A percentile compares a stretch with the other conserved stretches of the same genome.
Conservation (phyloP, 306 rosid species). For the Phaseolus lunatus region DNA sequence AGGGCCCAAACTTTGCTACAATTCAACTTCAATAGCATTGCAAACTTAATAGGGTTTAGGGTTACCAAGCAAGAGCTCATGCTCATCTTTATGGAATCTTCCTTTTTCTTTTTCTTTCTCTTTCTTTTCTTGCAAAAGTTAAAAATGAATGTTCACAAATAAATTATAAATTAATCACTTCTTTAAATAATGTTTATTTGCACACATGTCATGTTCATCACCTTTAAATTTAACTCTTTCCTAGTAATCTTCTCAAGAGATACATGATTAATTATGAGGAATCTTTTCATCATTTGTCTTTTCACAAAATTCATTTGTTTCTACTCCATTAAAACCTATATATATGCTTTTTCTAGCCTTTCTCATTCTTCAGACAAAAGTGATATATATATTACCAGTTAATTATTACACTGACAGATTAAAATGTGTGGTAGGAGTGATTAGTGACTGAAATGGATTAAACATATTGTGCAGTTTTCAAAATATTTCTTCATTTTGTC, state of each 20-base stretch:
- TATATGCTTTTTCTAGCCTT: not conserved
- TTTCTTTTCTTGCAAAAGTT: constrained; percentile 32
- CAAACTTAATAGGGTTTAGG: constrained; percentile 14
- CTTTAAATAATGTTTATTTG: not conserved
- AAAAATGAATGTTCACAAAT: not conserved
- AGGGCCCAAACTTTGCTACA: constrained; percentile 55
- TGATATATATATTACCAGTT: too few relatives aligned
- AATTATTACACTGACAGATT: too few relatives aligned
- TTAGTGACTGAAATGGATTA: constrained; percentile 1
- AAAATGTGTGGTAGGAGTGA: not conserved
- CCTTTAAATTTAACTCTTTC: not conserved
- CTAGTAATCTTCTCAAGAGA: constrained; percentile 1
- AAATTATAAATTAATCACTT: not conserved
- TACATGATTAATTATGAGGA: not conserved
- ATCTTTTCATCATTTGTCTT: constrained; percentile 31
- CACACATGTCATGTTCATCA: not conserved
- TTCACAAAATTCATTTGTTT: not conserved
- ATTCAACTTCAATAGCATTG: constrained; percentile 46
- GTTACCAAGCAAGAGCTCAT: not conserved
- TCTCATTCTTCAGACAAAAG: too few relatives aligned
- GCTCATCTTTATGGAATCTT: constrained; percentile 48
- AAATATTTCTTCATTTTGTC: not conserved
- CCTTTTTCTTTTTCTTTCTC: constrained; percentile 47
- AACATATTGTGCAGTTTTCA: not conserved
- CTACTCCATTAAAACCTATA: not conserved